Evolutionary conservation across 148 eudicot genomes (phyloP).

Genomic region (Heliosperma pusillum): DNA sequence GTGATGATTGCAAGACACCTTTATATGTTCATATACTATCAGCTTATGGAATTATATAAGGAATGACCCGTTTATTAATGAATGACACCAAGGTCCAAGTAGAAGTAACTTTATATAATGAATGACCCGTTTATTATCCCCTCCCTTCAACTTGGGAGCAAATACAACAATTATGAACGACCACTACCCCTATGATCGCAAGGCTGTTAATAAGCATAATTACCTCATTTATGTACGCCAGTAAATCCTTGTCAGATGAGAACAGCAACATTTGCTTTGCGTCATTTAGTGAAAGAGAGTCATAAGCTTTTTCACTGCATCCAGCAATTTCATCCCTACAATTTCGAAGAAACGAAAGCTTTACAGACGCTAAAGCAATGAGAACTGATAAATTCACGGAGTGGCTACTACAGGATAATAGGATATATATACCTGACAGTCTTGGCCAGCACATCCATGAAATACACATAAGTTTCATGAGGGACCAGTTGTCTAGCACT

Average conservation of each 20-base stretch:
- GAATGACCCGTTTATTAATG: too few relatives aligned
- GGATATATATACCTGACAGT: constrained; percentile 70
- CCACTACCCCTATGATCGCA: neutral
- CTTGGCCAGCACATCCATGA: constrained; percentile 94
- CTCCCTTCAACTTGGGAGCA: neutral
- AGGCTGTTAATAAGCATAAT: neutral
- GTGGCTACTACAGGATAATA: neutral
- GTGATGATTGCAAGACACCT: too few relatives aligned
- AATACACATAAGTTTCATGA: constrained; percentile 85
- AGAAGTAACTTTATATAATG: neutral
- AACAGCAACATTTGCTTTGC: constrained; percentile 69
- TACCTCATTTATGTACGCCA: constrained; percentile 74
- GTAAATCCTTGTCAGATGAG: constrained; percentile 66
- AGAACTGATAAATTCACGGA: neutral
- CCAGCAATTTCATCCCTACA: constrained; percentile 94
- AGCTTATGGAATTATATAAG: too few relatives aligned
- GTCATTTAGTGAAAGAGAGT: constrained; percentile 72
- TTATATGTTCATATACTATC: too few relatives aligned
- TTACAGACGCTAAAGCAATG: neutral
- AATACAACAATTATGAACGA: neutral
- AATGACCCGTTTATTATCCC: neutral
- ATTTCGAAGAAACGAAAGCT: neutral
- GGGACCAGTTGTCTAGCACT: constrained; percentile 92
- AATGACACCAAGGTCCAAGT: too few relatives aligned
- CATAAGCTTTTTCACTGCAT: constrained; percentile 95